A percentile compares a stretch with the other conserved stretches of the same genome.
Evolutionary conservation across 2,329 filamentous ascomycete genomes (phyloP).

Genomic region (Xylariomycetidae sp.): DNA sequence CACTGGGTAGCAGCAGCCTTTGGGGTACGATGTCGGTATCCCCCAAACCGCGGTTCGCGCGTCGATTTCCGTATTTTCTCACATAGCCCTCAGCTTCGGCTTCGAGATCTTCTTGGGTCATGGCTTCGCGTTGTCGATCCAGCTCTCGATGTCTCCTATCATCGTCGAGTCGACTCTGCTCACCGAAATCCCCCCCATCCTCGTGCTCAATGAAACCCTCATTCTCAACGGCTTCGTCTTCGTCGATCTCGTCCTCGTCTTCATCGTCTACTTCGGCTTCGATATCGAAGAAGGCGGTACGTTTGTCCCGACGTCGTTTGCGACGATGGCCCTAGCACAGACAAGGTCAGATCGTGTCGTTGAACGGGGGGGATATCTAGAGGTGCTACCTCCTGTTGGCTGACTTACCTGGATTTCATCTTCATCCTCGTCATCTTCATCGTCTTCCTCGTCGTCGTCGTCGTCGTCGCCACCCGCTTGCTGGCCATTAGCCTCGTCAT

Average conservation of each 20-base stretch:
- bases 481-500: slow-evolving; percentile 43
- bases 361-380: no score
- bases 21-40: slow-evolving; percentile 79
- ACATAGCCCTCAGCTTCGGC: slow-evolving; percentile 83
- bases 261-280: slow-evolving; percentile 98
- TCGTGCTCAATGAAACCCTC: slow-evolving; percentile 85
- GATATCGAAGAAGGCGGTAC: slow-evolving; percentile 90
- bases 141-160: slow-evolving; percentile 92
- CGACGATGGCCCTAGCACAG: slow-evolving; percentile 57
- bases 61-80: slow-evolving; percentile 81
- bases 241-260: slow-evolving; percentile 81
- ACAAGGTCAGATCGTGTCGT: slow-evolving; percentile 4
- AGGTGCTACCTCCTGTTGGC: no score
- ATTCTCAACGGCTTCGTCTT: slow-evolving; percentile 79
- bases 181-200: slow-evolving; percentile 84
- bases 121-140: slow-evolving; percentile 83
- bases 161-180: slow-evolving; percentile 75
- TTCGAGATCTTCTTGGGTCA: slow-evolving; percentile 86
- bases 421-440: slow-evolving; percentile 59
- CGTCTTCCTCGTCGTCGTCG: slow-evolving; percentile 57
- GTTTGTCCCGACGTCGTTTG: slow-evolving; percentile 73
- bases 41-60: slow-evolving; percentile 57
- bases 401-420: slow-evolving; percentile 60
- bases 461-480: slow-evolving; percentile 41
- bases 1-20: slow-evolving; percentile 80